Evolutionary conservation across 768 basidiomycete genomes (phyloP).

Genomic region (Lentinus tigrinus): DNA sequence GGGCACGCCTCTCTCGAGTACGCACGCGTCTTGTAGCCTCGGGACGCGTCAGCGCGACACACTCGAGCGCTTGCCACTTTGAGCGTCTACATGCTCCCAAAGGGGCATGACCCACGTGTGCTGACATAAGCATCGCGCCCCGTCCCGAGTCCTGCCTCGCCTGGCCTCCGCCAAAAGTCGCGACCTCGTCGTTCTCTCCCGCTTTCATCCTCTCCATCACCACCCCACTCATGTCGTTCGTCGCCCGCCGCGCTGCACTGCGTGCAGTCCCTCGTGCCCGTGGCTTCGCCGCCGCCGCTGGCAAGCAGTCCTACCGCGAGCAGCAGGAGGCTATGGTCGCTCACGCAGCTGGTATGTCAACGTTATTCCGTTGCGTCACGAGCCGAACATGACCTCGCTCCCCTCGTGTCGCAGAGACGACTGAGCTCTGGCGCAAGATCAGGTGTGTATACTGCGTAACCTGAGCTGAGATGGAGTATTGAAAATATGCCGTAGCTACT

Average conservation of each 20-base stretch:
- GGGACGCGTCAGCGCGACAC: slow-evolving; percentile 40
- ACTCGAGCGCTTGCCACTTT: neutral
- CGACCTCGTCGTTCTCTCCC: slow-evolving; percentile 9
- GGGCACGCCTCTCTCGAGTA: slow-evolving; percentile 10
- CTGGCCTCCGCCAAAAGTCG: slow-evolving; percentile 20
- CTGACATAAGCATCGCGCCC: slow-evolving; percentile 12
- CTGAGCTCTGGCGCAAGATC: slow-evolving; percentile 85
- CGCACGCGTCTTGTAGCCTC: slow-evolving; percentile 19
- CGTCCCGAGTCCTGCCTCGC: slow-evolving; percentile 16
- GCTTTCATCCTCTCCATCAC: slow-evolving; percentile 17
- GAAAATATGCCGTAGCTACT: slow-evolving; percentile 48
- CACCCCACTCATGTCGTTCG: slow-evolving; percentile 31
- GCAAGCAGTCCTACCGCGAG: slow-evolving; percentile 17
- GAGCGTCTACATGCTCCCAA: neutral
- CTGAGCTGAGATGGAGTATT: neutral
- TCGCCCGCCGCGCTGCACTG: slow-evolving; percentile 47
- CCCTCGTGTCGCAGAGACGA: slow-evolving; percentile 51
- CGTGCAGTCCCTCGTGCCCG: slow-evolving; percentile 41
- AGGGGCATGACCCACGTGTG: neutral
- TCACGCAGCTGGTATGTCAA: slow-evolving; percentile 26
- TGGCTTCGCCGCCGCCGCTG: slow-evolving; percentile 26
- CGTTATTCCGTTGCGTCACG: neutral
- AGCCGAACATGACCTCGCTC: slow-evolving; percentile 15
- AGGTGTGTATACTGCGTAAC: slow-evolving; percentile 46
- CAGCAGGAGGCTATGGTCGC: slow-evolving; percentile 22